Evolutionary conservation across 2,329 filamentous ascomycete genomes (phyloP).

Genomic region (Lachnellula subtilissima): DNA sequence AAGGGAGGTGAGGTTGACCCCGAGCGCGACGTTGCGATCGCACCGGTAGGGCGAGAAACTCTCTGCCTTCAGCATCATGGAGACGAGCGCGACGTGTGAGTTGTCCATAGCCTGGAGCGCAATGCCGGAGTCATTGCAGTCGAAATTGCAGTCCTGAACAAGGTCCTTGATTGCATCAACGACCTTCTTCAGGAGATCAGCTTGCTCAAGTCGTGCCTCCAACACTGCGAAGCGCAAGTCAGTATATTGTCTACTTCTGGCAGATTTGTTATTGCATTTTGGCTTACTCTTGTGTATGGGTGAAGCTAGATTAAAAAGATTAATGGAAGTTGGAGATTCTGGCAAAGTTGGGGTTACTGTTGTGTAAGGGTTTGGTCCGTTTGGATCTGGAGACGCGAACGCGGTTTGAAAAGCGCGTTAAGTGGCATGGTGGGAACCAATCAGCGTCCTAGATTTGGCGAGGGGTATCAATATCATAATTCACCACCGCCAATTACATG

Average conservation of each 20-base stretch:
- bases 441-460: no score
- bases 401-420: no score
- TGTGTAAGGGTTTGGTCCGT: not conserved
- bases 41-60: constrained; percentile 93
- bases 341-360: not conserved
- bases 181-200: constrained; percentile 92
- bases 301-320: not conserved
- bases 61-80: constrained; percentile 97
- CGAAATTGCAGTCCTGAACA: constrained; percentile 99
- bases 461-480: no score
- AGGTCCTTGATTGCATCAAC: constrained; percentile 99
- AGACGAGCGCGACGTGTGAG: constrained; percentile 97
- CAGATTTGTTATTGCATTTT: not conserved
- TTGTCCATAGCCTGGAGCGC: constrained; percentile 99
- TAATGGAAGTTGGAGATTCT: not conserved
- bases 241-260: not conserved
- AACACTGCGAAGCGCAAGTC: constrained; percentile 52
- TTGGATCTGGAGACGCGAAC: no score
- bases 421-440: no score
- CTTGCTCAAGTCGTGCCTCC: constrained; percentile 96
- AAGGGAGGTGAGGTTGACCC: constrained; percentile 92
- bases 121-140: constrained; percentile 99
- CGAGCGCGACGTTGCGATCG: constrained; percentile 97
- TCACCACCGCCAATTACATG: no score
- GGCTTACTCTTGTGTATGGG: not conserved